Evolutionary conservation across 192 early-diverging fungal species (phyloP).

Genomic region (Entomortierella lignicola): DNA sequence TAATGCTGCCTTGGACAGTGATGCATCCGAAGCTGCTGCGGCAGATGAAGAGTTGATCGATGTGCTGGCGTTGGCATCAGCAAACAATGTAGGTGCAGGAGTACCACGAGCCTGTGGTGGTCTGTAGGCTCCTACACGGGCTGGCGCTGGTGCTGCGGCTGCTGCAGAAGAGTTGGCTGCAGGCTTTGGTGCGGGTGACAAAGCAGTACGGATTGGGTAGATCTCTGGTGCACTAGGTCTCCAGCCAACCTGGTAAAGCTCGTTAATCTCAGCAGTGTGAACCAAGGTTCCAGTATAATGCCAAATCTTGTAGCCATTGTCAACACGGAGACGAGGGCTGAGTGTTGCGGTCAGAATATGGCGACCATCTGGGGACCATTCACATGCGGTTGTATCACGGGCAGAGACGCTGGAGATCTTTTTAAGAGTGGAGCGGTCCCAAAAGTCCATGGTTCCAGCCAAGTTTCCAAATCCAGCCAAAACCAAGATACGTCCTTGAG

Average conservation of each 20-base stretch:
- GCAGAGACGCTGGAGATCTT: constrained; percentile 86
- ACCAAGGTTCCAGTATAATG: constrained; percentile 92
- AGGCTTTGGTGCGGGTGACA: constrained; percentile 79
- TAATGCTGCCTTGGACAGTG: constrained; percentile 63
- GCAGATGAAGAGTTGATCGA: constrained; percentile 12
- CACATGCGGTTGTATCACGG: constrained; percentile 84
- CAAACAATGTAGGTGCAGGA: constrained; percentile 54
- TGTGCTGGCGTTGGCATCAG: constrained; percentile 26
- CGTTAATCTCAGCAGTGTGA: constrained; percentile 79
- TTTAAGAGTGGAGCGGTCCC: constrained; percentile 89
- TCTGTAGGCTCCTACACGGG: constrained; percentile 72
- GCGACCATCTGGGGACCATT: constrained; percentile 94
- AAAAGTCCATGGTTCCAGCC: constrained; percentile 92
- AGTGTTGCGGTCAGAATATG: constrained; percentile 94
- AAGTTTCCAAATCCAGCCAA: constrained; percentile 98
- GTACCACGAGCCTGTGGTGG: constrained; percentile 75
- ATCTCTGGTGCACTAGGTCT: constrained; percentile 69
- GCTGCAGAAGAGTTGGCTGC: constrained; percentile 60
- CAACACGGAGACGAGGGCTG: constrained; percentile 94
- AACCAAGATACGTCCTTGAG: constrained; percentile 81
- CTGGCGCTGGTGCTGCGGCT: constrained; percentile 58
- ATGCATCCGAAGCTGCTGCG: constrained; percentile 29
- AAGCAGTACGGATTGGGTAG: constrained; percentile 82
- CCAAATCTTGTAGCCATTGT: constrained; percentile 98
- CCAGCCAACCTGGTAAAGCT: constrained; percentile 86